These are phyloP conservation scores for Exserohilum rostratum DNA, from an alignment of 2,329 filamentous ascomycete species.

Conservation along the genomic window DNA sequence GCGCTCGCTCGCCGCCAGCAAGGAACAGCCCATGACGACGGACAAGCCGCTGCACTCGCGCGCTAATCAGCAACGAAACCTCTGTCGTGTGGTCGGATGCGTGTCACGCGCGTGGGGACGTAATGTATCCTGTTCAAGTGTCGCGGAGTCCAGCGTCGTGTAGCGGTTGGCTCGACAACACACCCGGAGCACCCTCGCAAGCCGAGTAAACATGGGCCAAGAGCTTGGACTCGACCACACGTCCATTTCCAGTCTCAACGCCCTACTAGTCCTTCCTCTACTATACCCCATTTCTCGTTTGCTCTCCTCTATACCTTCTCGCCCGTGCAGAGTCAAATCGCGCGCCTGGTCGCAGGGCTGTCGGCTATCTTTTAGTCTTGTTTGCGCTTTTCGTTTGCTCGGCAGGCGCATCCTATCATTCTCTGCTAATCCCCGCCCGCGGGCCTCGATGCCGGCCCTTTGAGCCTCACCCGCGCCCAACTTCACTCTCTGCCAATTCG, in stretches of 20 bases:
- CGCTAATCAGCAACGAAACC: too few relatives aligned
- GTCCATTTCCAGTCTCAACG: conserved; percentile 35
- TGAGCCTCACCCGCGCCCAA: conserved; percentile 21
- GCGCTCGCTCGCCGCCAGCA: too few relatives aligned
- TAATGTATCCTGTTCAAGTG: conserved; percentile 17
- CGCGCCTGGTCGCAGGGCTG: conserved; percentile 30
- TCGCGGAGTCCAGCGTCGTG: conserved; percentile 8
- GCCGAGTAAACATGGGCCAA: conserved; percentile 15
- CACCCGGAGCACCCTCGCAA: conserved; percentile 4
- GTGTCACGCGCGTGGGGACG: too few relatives aligned
- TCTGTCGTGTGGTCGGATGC: too few relatives aligned
- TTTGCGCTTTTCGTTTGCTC: conserved; percentile 20
- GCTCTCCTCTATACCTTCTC: conserved; percentile 32
- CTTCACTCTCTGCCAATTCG: conserved; percentile 13
- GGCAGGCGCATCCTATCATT: conserved; percentile 34
- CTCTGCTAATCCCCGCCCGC: conserved; percentile 30
- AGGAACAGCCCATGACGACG: too few relatives aligned
- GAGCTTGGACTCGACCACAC: conserved; percentile 20
- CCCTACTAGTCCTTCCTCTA: conserved; percentile 27
- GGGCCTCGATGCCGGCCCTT: conserved; percentile 39
- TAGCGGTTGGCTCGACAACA: conserved; percentile 17
- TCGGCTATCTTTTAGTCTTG: conserved; percentile 19
- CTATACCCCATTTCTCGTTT: conserved; percentile 30
- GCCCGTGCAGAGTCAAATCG: conserved; percentile 29
- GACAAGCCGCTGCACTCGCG: too few relatives aligned